phyloP scores from a whole-genome alignment of 2,329 filamentous ascomycete genomes.

The Aspergillus piperis region DNA sequence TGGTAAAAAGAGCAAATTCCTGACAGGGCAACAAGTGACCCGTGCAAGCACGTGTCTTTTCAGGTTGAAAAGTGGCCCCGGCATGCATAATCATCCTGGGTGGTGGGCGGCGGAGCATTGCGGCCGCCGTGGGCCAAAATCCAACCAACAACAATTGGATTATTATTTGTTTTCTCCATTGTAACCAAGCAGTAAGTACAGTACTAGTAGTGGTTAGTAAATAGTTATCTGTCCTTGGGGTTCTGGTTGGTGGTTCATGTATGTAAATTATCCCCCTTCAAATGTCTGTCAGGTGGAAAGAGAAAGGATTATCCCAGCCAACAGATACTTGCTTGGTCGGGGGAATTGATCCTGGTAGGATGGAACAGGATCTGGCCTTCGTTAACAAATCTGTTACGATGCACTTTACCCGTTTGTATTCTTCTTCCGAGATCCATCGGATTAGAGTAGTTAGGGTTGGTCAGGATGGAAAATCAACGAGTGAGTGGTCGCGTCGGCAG shows the following conservation, averaged over 20 bases:
- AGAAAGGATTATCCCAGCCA: not conserved
- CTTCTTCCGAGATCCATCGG: not conserved
- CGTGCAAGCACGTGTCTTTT: constrained; percentile 16
- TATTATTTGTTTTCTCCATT: not conserved
- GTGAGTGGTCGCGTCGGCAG: not conserved
- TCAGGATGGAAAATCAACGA: not conserved
- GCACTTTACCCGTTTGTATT: not conserved
- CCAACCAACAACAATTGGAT: not conserved
- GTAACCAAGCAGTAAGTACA: not conserved
- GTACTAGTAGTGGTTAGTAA: too few relatives aligned
- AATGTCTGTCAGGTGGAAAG: too few relatives aligned
- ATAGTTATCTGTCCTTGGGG: too few relatives aligned
- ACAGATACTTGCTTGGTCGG: not conserved
- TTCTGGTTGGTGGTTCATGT: too few relatives aligned
- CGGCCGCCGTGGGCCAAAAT: not conserved
- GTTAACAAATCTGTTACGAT: not conserved
- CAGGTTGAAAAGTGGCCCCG: not conserved
- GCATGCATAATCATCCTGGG: constrained; percentile 3
- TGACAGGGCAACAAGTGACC: constrained; percentile 17
- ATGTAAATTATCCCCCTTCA: too few relatives aligned
- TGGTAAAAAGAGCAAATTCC: not conserved
- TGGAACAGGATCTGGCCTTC: not conserved
- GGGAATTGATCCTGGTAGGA: not conserved
- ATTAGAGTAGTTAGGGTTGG: not conserved
- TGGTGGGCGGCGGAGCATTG: constrained; percentile 1